Conservation (phyloP, 2,329 filamentous ascomycete species). For the Cucurbitaria berberidis region DNA sequence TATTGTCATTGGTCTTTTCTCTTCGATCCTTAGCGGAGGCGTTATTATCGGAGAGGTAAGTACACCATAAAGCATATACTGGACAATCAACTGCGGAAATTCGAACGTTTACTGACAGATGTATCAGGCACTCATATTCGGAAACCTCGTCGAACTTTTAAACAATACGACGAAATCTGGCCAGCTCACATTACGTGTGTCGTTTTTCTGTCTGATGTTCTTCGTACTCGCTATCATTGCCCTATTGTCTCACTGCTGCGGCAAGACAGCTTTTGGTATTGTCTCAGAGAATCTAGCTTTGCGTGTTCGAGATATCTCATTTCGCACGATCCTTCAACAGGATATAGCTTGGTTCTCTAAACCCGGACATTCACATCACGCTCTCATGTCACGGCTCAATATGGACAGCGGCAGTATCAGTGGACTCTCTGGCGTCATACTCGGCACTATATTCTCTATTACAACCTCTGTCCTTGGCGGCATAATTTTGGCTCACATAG, state of each 20-base stretch:
- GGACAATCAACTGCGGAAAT: background rate
- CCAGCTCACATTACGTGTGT: slow-evolving; percentile 36
- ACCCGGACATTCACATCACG: slow-evolving; percentile 51
- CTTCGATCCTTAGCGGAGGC: slow-evolving; percentile 55
- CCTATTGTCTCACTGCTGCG: slow-evolving; percentile 52
- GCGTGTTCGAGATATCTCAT: slow-evolving; percentile 53
- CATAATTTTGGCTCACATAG: slow-evolving; percentile 54
- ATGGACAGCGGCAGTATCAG: slow-evolving; percentile 58
- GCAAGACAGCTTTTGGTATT: slow-evolving; percentile 56
- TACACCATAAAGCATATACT: background rate
- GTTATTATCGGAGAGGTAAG: slow-evolving; percentile 63
- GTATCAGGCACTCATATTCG: slow-evolving; percentile 32
- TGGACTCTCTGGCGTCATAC: slow-evolving; percentile 56
- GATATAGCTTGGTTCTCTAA: slow-evolving; percentile 60
- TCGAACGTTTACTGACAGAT: background rate
- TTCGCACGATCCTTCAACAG: slow-evolving; percentile 62
- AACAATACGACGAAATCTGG: slow-evolving; percentile 29
- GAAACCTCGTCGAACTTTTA: slow-evolving; percentile 38
- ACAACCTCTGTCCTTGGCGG: slow-evolving; percentile 55
- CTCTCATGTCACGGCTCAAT: slow-evolving; percentile 55
- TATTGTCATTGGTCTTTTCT: slow-evolving; percentile 50
- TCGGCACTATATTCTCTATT: slow-evolving; percentile 59
- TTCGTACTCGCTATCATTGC: slow-evolving; percentile 61
- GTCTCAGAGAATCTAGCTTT: slow-evolving; percentile 55
- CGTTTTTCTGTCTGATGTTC: slow-evolving; percentile 58